Percentiles rank a stretch among this genome's conserved stretches.
Conservation (phyloP, 257 asterid genomes). For the Datura wrightii region DNA sequence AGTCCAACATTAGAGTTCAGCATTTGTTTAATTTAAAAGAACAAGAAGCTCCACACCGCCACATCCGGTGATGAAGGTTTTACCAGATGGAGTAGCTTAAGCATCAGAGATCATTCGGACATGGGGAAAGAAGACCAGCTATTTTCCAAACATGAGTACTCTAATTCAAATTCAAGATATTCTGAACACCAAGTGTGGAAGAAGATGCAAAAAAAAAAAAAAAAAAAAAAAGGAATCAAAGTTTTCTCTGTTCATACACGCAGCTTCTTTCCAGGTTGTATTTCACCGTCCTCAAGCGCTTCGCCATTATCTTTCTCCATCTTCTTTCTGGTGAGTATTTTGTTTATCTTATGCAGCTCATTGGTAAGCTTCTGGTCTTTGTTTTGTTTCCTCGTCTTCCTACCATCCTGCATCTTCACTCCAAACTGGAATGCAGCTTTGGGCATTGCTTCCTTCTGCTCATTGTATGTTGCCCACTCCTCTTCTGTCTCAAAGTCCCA, state of each 20-base stretch:
- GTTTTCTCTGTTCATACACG: constrained; percentile 45
- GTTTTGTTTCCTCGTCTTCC: constrained; percentile 95
- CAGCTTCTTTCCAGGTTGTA: constrained; percentile 85
- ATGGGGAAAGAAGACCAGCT: not conserved
- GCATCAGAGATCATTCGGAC: not conserved
- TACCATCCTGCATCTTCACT: constrained; percentile 98
- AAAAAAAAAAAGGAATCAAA: not conserved
- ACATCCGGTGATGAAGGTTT: not conserved
- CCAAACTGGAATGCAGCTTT: constrained; percentile 99
- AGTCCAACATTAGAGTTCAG: not conserved
- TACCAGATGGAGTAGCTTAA: not conserved
- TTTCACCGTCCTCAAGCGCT: constrained; percentile 59
- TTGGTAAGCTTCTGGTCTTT: constrained; percentile 94
- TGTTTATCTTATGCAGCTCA: constrained; percentile 93
- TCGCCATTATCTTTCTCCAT: constrained; percentile 61
- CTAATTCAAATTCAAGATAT: not conserved
- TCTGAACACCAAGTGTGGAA: not conserved
- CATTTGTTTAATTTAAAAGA: too few species aligned
- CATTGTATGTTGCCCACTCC: constrained; percentile 97
- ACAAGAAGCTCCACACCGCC: not conserved
- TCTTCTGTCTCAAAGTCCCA: constrained; percentile 99
- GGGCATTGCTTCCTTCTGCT: constrained; percentile 99
- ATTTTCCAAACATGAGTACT: not conserved
- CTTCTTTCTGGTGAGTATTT: constrained; percentile 84
- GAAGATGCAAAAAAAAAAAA: not conserved